phyloP scores from a whole-genome alignment of 192 early-diverging fungal genomes.

The Rhizophlyctis rosea region DNA sequence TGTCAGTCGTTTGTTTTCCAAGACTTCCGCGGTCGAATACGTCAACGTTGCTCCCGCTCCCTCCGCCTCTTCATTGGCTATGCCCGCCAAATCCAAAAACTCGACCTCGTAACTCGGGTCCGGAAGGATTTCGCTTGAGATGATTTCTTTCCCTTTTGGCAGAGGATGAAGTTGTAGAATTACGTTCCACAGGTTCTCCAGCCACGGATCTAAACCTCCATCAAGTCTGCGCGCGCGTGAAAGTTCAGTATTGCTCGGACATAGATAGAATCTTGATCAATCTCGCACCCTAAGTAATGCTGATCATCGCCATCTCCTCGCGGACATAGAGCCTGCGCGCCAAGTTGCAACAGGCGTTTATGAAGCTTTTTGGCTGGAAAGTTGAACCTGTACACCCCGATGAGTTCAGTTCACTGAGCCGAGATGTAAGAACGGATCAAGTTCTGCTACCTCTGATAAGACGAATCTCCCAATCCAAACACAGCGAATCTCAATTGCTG shows the following conservation, averaged over 20 bases:
- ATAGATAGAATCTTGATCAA: neutral
- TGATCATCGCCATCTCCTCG: slow-evolving; percentile 94
- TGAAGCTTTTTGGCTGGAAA: slow-evolving; percentile 89
- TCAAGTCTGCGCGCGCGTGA: slow-evolving; percentile 74
- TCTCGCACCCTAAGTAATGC: slow-evolving; percentile 87
- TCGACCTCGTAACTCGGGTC: slow-evolving; percentile 43
- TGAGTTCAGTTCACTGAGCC: neutral
- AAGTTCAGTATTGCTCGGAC: neutral
- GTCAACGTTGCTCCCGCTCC: neutral
- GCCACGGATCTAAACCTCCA: slow-evolving; percentile 87
- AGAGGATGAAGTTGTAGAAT: slow-evolving; percentile 63
- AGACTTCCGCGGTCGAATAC: slow-evolving; percentile 12
- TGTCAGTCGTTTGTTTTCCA: slow-evolving; percentile 68
- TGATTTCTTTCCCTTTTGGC: slow-evolving; percentile 46
- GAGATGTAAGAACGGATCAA: neutral
- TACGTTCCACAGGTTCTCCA: slow-evolving; percentile 67
- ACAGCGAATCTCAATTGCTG: slow-evolving; percentile 72
- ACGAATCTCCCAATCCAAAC: slow-evolving; percentile 94
- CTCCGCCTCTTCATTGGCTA: slow-evolving; percentile 1
- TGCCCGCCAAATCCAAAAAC: too few relatives aligned
- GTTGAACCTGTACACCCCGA: slow-evolving; percentile 74
- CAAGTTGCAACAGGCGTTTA: slow-evolving; percentile 81
- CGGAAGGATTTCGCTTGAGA: slow-evolving; percentile 45
- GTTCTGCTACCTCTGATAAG: too few relatives aligned
- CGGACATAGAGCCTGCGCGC: slow-evolving; percentile 63